Percentiles rank a stretch among this genome's conserved stretches.
Evolutionary conservation across 768 basidiomycete genomes (phyloP).

Genomic region (Solioccasus polychromus): DNA sequence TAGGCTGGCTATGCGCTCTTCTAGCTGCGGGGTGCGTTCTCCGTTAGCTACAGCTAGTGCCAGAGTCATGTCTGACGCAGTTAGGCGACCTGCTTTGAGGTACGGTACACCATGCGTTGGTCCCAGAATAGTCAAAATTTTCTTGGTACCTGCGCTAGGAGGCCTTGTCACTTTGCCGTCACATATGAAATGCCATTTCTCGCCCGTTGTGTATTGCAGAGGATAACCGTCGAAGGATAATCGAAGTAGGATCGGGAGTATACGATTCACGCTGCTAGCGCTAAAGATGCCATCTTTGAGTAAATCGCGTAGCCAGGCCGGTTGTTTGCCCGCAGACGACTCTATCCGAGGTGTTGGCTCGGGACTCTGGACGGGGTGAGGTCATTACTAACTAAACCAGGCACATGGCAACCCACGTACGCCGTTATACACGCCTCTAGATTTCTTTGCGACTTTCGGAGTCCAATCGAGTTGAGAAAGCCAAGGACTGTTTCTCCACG

Average conservation of each 20-base stretch:
- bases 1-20: slow-evolving; percentile 37
- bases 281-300: slow-evolving; percentile 40
- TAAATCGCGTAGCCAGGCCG: slow-evolving; percentile 57
- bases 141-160: slow-evolving; percentile 41
- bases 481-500: slow-evolving; percentile 79
- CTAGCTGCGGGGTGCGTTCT: slow-evolving; percentile 34
- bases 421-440: slow-evolving; percentile 50
- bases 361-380: slow-evolving; percentile 8
- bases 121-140: slow-evolving; percentile 45
- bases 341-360: background rate
- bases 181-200: slow-evolving; percentile 66
- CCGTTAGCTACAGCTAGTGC: slow-evolving; percentile 47
- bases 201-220: slow-evolving; percentile 47
- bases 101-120: slow-evolving; percentile 45
- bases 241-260: slow-evolving; percentile 67
- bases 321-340: slow-evolving; percentile 29
- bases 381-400: background rate
- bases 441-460: slow-evolving; percentile 73
- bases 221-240: slow-evolving; percentile 61
- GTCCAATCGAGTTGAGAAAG: slow-evolving; percentile 93
- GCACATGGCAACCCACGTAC: slow-evolving; percentile 17
- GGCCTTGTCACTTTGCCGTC: slow-evolving; percentile 35
- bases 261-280: slow-evolving; percentile 38
- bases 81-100: slow-evolving; percentile 43
- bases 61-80: slow-evolving; percentile 40